phyloP scores from a whole-genome alignment of 306 rosid genomes.

The Dicorynia guianensis region DNA sequence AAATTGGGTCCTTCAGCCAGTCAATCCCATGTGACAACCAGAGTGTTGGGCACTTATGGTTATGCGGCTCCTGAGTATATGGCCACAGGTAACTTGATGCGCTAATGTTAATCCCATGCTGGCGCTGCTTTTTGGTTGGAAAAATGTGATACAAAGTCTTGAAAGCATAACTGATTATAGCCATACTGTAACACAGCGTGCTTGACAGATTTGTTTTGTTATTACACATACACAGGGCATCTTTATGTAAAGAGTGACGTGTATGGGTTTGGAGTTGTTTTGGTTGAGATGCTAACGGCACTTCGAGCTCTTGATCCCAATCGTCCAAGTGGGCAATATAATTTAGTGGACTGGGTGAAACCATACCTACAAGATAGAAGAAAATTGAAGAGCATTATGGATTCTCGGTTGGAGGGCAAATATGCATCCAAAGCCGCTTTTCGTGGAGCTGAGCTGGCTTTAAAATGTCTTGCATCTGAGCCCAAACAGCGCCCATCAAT shows the following conservation, averaged over 20 bases:
- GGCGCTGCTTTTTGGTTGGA: neutral
- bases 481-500: slow-evolving; percentile 86
- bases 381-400: slow-evolving; percentile 62
- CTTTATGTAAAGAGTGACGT: slow-evolving; percentile 68
- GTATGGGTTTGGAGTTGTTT: slow-evolving; percentile 71
- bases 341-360: slow-evolving; percentile 73
- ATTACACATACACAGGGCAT: slow-evolving; percentile 57
- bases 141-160: neutral
- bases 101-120: neutral
- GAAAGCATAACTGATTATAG: no score
- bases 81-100: slow-evolving; percentile 54
- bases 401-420: slow-evolving; percentile 63
- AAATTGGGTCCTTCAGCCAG: slow-evolving; percentile 73
- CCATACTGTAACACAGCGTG: neutral
- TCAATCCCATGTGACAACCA: slow-evolving; percentile 66
- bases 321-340: slow-evolving; percentile 56
- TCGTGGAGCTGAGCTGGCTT: slow-evolving; percentile 73
- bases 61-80: slow-evolving; percentile 77
- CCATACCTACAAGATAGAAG: slow-evolving; percentile 65
- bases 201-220: neutral
- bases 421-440: slow-evolving; percentile 87
- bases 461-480: slow-evolving; percentile 78
- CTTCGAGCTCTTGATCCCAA: slow-evolving; percentile 58
- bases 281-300: slow-evolving; percentile 63
- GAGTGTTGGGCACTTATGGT: slow-evolving; percentile 71